phyloP scores from a whole-genome alignment of 805 yeast genomes.

The Candida ipomoeae region DNA sequence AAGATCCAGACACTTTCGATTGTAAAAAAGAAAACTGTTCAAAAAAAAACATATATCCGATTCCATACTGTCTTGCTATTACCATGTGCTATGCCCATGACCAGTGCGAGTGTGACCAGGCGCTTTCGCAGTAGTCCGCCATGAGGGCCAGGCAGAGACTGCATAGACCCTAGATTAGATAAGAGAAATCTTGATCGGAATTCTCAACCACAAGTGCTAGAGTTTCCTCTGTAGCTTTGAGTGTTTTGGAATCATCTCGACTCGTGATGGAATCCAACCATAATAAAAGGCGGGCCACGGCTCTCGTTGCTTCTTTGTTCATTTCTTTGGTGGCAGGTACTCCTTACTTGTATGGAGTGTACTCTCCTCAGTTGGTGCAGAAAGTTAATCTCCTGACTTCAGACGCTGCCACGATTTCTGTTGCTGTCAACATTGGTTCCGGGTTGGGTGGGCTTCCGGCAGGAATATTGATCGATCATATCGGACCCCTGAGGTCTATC shows the following conservation, averaged over 20 bases:
- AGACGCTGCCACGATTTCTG: conserved; percentile 60
- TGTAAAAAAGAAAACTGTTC: too few relatives aligned
- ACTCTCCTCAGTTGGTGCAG: conserved; percentile 64
- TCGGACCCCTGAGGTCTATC: conserved; percentile 53
- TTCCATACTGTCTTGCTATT: too few relatives aligned
- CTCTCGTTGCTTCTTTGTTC: conserved; percentile 34
- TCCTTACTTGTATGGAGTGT: conserved; percentile 70
- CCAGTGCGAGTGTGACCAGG: too few relatives aligned
- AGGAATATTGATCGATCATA: conserved; percentile 60
- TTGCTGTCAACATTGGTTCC: conserved; percentile 56
- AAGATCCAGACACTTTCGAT: too few relatives aligned
- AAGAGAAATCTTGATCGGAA: background rate
- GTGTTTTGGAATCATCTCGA: background rate
- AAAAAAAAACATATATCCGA: too few relatives aligned
- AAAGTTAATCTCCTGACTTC: conserved; percentile 54
- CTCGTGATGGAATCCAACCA: background rate
- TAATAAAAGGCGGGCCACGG: conserved; percentile 7
- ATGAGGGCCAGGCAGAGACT: background rate
- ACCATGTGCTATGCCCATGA: too few relatives aligned
- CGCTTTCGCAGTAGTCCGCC: background rate
- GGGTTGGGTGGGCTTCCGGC: conserved; percentile 69
- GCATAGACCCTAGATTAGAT: background rate
- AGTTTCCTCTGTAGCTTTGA: background rate
- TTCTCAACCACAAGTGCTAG: background rate
- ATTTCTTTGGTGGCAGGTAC: conserved; percentile 71